Conservation (phyloP, 23 red algal species). For the Chondrus crispus region DNA sequence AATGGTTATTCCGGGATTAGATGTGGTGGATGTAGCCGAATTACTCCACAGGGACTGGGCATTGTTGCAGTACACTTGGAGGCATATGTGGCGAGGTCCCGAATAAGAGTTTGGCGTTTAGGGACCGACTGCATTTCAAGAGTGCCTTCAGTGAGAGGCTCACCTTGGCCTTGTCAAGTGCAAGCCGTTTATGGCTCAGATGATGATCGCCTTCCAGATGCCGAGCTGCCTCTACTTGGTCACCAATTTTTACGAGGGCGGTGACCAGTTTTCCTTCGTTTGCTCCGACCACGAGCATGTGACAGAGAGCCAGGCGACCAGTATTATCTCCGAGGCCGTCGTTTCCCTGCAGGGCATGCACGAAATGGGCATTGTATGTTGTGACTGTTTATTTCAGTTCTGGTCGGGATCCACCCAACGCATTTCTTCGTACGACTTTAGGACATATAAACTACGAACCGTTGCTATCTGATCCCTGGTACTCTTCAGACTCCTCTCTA, state of each 20-base stretch:
- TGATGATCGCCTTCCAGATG: conserved; percentile 91
- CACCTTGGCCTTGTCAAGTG: conserved; percentile 51
- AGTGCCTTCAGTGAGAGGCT: conserved; percentile 75
- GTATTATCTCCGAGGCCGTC: conserved; percentile 82
- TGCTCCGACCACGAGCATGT: conserved; percentile 39
- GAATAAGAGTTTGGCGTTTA: conserved; percentile 76
- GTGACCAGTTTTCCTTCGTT: conserved; percentile 84
- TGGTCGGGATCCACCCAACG: no score
- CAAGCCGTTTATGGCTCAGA: conserved; percentile 81
- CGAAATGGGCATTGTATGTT: conserved; percentile 78
- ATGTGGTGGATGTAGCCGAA: no score
- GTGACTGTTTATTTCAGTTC: no score
- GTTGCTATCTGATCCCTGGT: no score
- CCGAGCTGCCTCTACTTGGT: conserved; percentile 75
- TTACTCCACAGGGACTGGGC: background rate
- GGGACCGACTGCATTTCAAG: conserved; percentile 58
- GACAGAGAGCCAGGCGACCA: conserved; percentile 56
- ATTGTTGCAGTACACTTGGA: no score
- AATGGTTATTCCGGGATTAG: no score
- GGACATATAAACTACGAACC: no score
- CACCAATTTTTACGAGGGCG: conserved; percentile 93
- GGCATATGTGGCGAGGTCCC: no score
- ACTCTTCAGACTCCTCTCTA: no score
- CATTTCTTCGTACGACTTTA: no score
- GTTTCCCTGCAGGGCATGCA: conserved; percentile 83